These are phyloP conservation scores for Suillus luteus DNA, from an alignment of 768 basidiomycete species.

Conservation along the genomic window DNA sequence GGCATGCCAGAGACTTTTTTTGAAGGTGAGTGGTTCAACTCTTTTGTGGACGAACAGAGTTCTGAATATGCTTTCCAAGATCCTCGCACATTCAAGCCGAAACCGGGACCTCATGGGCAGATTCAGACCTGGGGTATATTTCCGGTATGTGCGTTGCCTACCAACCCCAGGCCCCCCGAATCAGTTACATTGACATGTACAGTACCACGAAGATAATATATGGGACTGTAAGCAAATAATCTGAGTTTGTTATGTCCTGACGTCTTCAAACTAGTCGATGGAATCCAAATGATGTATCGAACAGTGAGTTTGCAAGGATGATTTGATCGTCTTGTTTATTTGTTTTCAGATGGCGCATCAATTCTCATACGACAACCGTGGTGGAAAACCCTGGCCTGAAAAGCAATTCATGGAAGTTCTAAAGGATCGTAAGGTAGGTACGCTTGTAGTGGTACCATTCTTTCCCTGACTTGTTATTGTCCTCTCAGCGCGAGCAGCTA, in stretches of 20 bases:
- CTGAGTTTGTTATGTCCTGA: slow-evolving; percentile 6
- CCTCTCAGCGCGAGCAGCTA: slow-evolving; percentile 22
- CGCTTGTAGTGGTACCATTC: slow-evolving; percentile 1
- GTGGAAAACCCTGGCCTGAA: slow-evolving; percentile 23
- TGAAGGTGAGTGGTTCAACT: slow-evolving; percentile 23
- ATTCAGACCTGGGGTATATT: slow-evolving; percentile 36
- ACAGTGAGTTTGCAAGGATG: background rate
- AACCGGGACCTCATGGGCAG: slow-evolving; percentile 30
- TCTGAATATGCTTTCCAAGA: slow-evolving; percentile 16
- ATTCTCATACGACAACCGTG: slow-evolving; percentile 12
- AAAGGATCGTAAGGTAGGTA: slow-evolving; percentile 27
- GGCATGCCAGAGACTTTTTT: slow-evolving; percentile 28
- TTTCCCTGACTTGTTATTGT: slow-evolving; percentile 11
- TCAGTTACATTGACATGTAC: slow-evolving; percentile 11
- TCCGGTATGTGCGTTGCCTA: slow-evolving; percentile 17
- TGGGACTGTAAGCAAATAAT: slow-evolving; percentile 19
- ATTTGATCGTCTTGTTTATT: slow-evolving; percentile 10
- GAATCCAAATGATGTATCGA: slow-evolving; percentile 17
- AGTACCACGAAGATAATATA: slow-evolving; percentile 22
- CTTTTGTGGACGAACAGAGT: slow-evolving; percentile 10
- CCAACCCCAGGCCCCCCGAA: background rate
- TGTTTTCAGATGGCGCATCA: slow-evolving; percentile 22
- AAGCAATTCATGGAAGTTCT: slow-evolving; percentile 28
- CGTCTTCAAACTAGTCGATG: slow-evolving; percentile 14
- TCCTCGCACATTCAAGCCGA: slow-evolving; percentile 4